Evolutionary conservation across 345 rosid species (phyloP).

Genomic region (Geranium brycei): DNA sequence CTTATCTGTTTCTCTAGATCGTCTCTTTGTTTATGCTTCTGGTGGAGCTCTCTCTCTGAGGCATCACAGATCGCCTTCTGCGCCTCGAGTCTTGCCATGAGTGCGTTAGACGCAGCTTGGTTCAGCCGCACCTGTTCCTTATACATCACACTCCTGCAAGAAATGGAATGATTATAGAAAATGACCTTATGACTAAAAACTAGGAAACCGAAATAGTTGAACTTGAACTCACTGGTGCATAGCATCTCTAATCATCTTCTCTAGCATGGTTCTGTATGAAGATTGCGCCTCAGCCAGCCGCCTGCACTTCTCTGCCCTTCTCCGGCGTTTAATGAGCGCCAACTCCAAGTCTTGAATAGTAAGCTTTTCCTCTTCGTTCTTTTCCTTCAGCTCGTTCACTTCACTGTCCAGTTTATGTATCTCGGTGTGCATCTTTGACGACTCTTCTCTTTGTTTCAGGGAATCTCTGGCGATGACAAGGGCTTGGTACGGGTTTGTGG

Average conservation of each 20-base stretch:
- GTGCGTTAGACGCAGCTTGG: conserved; percentile 72
- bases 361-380: conserved; percentile 51
- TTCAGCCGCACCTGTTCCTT: conserved; percentile 89
- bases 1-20: conserved; percentile 65
- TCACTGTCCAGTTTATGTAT: conserved; percentile 56
- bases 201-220: not conserved
- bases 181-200: not conserved
- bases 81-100: conserved; percentile 86
- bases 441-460: conserved; percentile 60
- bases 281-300: conserved; percentile 87
- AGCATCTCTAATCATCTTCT: conserved; percentile 96
- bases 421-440: conserved; percentile 43
- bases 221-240: conserved; percentile 81
- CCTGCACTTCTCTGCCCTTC: conserved; percentile 92
- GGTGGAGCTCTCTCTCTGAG: conserved; percentile 79
- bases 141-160: conserved; percentile 73
- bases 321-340: conserved; percentile 56
- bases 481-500: conserved; percentile 61
- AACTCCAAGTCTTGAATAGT: conserved; percentile 68
- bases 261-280: conserved; percentile 61
- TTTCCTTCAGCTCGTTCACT: conserved; percentile 38
- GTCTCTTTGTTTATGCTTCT: conserved; percentile 67
- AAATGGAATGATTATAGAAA: not conserved
- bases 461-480: conserved; percentile 77
- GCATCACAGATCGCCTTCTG: conserved; percentile 83